phyloP scores from a whole-genome alignment of 192 early-diverging fungal species.

The Entomortierella beljakovae region DNA sequence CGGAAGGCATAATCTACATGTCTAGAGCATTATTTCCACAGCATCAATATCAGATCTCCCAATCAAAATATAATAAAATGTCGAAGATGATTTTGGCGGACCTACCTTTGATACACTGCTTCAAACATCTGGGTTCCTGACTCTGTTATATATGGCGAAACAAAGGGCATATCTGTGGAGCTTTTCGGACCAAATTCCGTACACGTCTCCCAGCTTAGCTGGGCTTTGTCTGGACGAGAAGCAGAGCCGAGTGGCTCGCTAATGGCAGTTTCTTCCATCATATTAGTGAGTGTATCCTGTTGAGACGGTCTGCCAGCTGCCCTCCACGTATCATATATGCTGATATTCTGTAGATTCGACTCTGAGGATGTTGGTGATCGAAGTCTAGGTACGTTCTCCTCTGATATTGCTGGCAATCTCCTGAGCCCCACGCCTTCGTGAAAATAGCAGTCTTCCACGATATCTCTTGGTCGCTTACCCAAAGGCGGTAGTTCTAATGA shows the following conservation, averaged over 20 bases:
- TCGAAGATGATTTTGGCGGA: not conserved
- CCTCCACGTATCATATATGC: not conserved
- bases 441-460: constrained; percentile 17
- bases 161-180: not conserved
- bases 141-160: constrained; percentile 34
- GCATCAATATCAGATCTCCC: not conserved
- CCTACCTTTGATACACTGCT: constrained; percentile 30
- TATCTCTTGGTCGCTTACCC: constrained; percentile 35
- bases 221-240: not conserved
- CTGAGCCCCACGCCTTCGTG: not conserved
- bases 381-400: too few relatives aligned
- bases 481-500: constrained; percentile 24
- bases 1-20: constrained; percentile 33
- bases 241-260: too few relatives aligned
- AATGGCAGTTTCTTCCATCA: not conserved
- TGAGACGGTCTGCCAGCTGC: constrained; percentile 14
- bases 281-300: not conserved
- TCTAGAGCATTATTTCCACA: not conserved
- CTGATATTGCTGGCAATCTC: not conserved
- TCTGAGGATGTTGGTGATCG: not conserved
- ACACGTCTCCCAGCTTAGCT: constrained; percentile 33
- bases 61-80: not conserved
- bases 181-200: constrained; percentile 5
- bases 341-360: not conserved
- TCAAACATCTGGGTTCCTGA: constrained; percentile 18